Evolutionary conservation across 2,329 filamentous ascomycete genomes (phyloP), one percentile per base, ranked within the genome.

Genomic region (Fusarium sp.): DNA sequence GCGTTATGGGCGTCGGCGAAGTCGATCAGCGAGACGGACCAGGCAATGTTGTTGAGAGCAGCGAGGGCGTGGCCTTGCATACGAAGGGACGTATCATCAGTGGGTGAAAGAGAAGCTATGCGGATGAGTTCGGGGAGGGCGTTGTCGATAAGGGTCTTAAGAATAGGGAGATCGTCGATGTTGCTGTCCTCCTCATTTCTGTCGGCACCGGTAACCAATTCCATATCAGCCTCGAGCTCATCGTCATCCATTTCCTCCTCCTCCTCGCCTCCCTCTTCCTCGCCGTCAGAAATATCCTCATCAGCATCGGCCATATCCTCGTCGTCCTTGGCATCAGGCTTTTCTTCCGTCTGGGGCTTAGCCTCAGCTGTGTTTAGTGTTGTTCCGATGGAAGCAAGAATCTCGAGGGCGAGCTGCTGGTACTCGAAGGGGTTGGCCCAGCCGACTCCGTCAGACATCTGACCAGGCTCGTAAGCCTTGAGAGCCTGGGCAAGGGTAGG

Each of bases 11-110:
- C 79, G 32, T 86, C 83, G 25, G 83, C 81, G 73, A 89, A 89
- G 77, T 90, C 88, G 70, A 90, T 81, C 72, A 86, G 85, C 11
- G 87, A 89, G 42, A 90, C 81, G 13, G 89, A 90, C 89, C 90
- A 92, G 56, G 89, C 83, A 56, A 91, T 86, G 78, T 92, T 92
- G 81, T 88, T 91, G 62, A 92, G 82, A 18, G 88, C 85, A 4
- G 87, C 86, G 25, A 92, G 79, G 20, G 89, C 86, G 69, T 86
- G 83, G 22, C 78, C 78, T 67, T 87, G 87, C 42, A 90, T 79
- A 9, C 81, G 75, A 14, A 83, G 76, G 18, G 79, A 74, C 30
- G 83, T 81, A 22, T 84, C 82, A 57, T 80, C 79, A 12, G 76
- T 74, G 12, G 82, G 78, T 13, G 79, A 77, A 9, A 83, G 77